A percentile compares a stretch with the other conserved stretches of the same genome.
Evolutionary conservation across 768 basidiomycete genomes (phyloP).

Genomic region (Agaricus subrufescens): DNA sequence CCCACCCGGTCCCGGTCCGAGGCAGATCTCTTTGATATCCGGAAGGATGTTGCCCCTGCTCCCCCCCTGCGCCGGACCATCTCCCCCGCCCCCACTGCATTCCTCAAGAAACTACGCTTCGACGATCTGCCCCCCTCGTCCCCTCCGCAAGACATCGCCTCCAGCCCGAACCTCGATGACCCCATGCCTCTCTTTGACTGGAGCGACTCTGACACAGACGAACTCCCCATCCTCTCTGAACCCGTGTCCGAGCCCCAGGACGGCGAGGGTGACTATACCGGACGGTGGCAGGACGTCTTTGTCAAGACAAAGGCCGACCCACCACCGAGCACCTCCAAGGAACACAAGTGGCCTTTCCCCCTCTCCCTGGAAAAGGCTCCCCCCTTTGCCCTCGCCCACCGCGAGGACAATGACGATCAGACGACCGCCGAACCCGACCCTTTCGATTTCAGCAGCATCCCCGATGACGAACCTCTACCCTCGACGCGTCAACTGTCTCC

Average conservation of each 20-base stretch:
- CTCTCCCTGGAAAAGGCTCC: conserved; percentile 7
- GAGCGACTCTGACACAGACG: conserved; percentile 33
- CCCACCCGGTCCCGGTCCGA: conserved; percentile 12
- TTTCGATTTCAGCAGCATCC: neutral
- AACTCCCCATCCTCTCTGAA: conserved; percentile 1
- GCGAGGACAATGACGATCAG: conserved; percentile 9
- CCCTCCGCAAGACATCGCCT: conserved; percentile 5
- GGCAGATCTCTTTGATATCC: neutral
- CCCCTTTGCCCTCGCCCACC: conserved; percentile 13
- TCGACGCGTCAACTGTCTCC: neutral
- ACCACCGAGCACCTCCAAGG: conserved; percentile 51
- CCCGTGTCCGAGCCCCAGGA: conserved; percentile 20
- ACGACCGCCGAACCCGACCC: neutral
- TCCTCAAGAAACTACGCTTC: neutral
- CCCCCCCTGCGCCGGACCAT: conserved; percentile 17
- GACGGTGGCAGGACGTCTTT: conserved; percentile 48
- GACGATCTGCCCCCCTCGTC: conserved; percentile 17
- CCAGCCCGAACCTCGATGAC: conserved; percentile 18
- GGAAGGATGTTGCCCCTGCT: conserved; percentile 14
- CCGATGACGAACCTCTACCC: neutral
- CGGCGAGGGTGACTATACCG: conserved; percentile 64
- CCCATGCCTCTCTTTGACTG: conserved; percentile 27
- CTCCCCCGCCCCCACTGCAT: conserved; percentile 1
- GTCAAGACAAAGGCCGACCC: conserved; percentile 66
- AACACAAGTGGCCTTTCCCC: conserved; percentile 66